phyloP scores from a whole-genome alignment of 176 grass and related monocot species.

The Saccharum spontaneum region DNA sequence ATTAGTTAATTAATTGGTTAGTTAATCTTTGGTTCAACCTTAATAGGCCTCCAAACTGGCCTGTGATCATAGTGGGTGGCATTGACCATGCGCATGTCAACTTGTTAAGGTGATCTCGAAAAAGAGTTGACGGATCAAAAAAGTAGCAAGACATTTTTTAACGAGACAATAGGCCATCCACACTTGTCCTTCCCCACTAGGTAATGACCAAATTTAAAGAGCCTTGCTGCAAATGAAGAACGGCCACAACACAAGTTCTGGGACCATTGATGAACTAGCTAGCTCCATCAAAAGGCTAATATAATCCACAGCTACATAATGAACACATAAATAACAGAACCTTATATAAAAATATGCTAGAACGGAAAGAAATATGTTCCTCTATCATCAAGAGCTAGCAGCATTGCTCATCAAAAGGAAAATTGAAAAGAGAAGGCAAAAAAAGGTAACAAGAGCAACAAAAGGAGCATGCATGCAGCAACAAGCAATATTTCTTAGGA shows the following conservation, averaged over 20 bases:
- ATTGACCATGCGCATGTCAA: conserved; percentile 26
- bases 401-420: too few relatives aligned
- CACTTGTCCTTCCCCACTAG: conserved; percentile 17
- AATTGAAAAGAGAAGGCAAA: too few relatives aligned
- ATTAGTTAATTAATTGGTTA: not conserved
- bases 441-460: too few relatives aligned
- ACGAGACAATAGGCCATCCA: not conserved
- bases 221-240: not conserved
- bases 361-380: too few relatives aligned
- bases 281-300: too few relatives aligned
- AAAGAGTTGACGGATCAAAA: conserved; percentile 7
- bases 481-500: too few relatives aligned
- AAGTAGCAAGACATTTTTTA: not conserved
- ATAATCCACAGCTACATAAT: too few relatives aligned
- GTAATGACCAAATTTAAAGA: not conserved
- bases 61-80: conserved; percentile 38
- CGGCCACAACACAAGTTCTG: not conserved
- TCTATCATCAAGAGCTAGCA: too few relatives aligned
- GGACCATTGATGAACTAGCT: too few relatives aligned
- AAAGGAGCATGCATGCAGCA: too few relatives aligned
- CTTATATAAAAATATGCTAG: too few relatives aligned
- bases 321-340: too few relatives aligned
- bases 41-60: conserved; percentile 27
- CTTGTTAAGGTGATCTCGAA: not conserved
- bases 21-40: conserved; percentile 9